Base-by-base conservation (phyloP, 2,329 filamentous ascomycete genomes). In the Fusarium buharicum region DNA sequence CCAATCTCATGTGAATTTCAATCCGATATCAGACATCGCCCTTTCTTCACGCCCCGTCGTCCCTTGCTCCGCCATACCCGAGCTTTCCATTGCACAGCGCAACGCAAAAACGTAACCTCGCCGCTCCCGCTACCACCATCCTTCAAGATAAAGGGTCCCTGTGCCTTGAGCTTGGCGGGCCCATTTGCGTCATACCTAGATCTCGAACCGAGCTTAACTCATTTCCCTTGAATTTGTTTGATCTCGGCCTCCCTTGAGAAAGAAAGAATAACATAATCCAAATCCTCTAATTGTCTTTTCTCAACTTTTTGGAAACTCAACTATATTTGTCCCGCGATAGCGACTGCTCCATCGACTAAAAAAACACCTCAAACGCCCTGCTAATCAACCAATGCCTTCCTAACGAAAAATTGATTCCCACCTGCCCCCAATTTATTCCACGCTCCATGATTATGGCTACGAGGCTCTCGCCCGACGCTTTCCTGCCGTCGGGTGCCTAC, bases 401-500 rank as follows among this genome's bases (percentile, higher is more conserved):
- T 66, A 55, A 66, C 62, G 36, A 49, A 60, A 50, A 56, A 43
- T 39, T 33, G 46, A 66, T 50, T 39, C 40, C 28, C 55, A 51
- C 46, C 51, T 53, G 33, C 50, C 50, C 36, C 56, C 64, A 41
- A 64, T 47, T 59, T 52, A 59, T 64, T 60, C 55, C 49, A 58
- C 55, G 37, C 55, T 64, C 51, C 47, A 46, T 54, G 59, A 67
- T 61, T 50, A 70, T 70, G 69, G 55, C 69, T 44, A 53, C 65
- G 45, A 67, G 65, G 36, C 48, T 72, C 39, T 66, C 63, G 22
- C 58, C 70, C 43, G 68, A 70, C 46, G 66, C 69, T 41, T 72
- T 72, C 59, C 51, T 72, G 60, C 70, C 70, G 38, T 66, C 70
- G 39, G 69, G 70, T 54, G 66, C 60, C 41, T 66, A 70, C 54